phyloP scores from a whole-genome alignment of 2,329 filamentous ascomycete species.

The Arthrobotrys sinensis region DNA sequence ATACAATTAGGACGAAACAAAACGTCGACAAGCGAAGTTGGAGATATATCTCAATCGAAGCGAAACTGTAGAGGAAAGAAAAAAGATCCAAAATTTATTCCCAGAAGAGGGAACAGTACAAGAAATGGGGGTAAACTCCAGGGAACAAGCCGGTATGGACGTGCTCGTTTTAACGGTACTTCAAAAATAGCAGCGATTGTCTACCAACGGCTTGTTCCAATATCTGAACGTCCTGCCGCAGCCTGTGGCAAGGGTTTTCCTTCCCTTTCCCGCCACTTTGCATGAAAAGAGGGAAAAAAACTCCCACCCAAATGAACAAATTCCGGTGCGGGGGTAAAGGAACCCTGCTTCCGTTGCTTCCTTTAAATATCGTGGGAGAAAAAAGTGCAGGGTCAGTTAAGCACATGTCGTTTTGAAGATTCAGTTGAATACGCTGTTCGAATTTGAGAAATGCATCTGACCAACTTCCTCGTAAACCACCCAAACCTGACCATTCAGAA shows the following conservation, averaged over 20 bases:
- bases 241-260: conserved; percentile 25
- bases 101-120: not conserved
- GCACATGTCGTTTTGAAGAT: not conserved
- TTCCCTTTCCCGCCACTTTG: conserved; percentile 48
- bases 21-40: conserved; percentile 53
- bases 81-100: not conserved
- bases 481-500: not conserved
- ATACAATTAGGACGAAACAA: conserved; percentile 38
- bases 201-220: conserved; percentile 26
- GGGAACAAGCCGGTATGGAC: conserved; percentile 1
- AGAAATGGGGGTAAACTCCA: not conserved
- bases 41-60: conserved; percentile 31
- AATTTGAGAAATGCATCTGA: conserved; percentile 6
- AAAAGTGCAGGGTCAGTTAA: conserved; percentile 15
- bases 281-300: conserved; percentile 26
- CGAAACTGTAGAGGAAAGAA: conserved; percentile 34
- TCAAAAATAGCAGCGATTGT: conserved; percentile 27
- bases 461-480: conserved; percentile 17
- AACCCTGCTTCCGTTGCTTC: conserved; percentile 39
- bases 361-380: conserved; percentile 48
- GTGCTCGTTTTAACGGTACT: conserved; percentile 21
- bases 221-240: conserved; percentile 20
- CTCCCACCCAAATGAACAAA: conserved; percentile 23
- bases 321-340: conserved; percentile 35
- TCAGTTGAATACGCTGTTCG: not conserved